Evolutionary conservation across 495 filamentous ascomycete species (phyloP), one percentile per base, ranked within the genome.

Genomic region (Penicillium coprophilum): DNA sequence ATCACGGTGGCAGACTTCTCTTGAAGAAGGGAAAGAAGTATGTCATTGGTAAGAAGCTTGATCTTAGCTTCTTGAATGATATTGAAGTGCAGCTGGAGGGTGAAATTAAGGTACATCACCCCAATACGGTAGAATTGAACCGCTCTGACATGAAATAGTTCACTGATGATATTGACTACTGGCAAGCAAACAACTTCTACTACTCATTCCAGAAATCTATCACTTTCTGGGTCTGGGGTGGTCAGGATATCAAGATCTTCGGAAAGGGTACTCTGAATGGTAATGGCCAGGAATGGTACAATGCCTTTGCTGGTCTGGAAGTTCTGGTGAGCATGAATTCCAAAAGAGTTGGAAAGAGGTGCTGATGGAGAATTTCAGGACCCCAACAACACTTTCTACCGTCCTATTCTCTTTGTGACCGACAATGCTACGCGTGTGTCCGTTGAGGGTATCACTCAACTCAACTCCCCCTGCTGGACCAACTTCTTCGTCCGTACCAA

Each of bases 141-240:
- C 2, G 15, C 8, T 11, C 48, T 58, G n/a, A 57, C 52, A n/a
- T 11, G 3, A 1, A 2, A 31, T 46, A 79, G 72, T 85, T 85
- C 68, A 85, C 82, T 38, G 74, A 85, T 51, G 76, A 85, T 52
- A 79, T 82, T 36, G 62, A 68, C 13, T 85, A 80, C 68, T 85
- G 82, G 82, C 81, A 84, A 68, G 71, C 64, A 15, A 79, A 83
- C 59, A 69, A 82, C 59, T 85, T 81, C 66, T 75, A 66, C 52
- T 79, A 83, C 54, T 68, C 74, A 13, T 85, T 83, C 72, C 82
- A 84, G 54, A 81, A 83, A 61, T 81, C 77, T 10, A 79, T 84
- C 47, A 78, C 79, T n/a, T 84, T 83, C 61, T 85, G 80, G 82
- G 71, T 79, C 36, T 84, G 79, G 80, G 82, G 82, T 50, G 82